phyloP scores from a whole-genome alignment of 2,329 filamentous ascomycete genomes.

The Trichoderma sp. region DNA sequence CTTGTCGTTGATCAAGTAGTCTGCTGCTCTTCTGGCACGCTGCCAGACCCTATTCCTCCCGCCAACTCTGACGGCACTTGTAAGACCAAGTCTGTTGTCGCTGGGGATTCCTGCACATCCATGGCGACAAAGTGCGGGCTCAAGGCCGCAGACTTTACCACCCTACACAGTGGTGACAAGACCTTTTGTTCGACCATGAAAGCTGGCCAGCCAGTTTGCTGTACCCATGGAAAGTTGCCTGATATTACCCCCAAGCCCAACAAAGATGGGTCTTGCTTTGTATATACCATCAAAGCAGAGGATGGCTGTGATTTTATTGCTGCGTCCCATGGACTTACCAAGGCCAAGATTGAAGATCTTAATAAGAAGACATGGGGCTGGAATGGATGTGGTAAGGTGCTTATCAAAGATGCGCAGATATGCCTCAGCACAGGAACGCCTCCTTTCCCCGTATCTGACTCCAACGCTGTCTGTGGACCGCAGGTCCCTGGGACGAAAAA shows the following conservation, averaged over 20 bases:
- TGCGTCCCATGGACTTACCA: constrained; percentile 34
- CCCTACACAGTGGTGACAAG: constrained; percentile 32
- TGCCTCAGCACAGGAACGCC: constrained; percentile 34
- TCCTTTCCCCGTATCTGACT: constrained; percentile 27
- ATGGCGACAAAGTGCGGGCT: constrained; percentile 40
- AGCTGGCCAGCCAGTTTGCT: constrained; percentile 38
- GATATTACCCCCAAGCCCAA: constrained; percentile 36
- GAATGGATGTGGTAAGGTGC: constrained; percentile 30
- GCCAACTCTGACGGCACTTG: constrained; percentile 29
- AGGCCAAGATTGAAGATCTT: constrained; percentile 36
- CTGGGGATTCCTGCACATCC: constrained; percentile 35
- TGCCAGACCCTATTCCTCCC: constrained; percentile 23
- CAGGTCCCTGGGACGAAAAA: constrained; percentile 38
- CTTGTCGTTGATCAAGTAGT: constrained; percentile 23
- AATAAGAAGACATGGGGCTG: constrained; percentile 43
- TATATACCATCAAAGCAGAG: constrained; percentile 28
- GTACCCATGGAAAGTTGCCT: constrained; percentile 35
- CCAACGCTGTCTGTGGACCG: constrained; percentile 42
- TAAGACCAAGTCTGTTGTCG: constrained; percentile 31
- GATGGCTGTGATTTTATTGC: constrained; percentile 41
- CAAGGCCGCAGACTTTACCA: constrained; percentile 33
- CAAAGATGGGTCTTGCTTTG: constrained; percentile 32
- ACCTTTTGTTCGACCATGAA: constrained; percentile 30
- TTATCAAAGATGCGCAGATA: constrained; percentile 27
- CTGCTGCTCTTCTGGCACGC: constrained; percentile 26